Base-by-base conservation (phyloP, 2,329 filamentous ascomycete species). In the Ophiostoma ulmi region DNA sequence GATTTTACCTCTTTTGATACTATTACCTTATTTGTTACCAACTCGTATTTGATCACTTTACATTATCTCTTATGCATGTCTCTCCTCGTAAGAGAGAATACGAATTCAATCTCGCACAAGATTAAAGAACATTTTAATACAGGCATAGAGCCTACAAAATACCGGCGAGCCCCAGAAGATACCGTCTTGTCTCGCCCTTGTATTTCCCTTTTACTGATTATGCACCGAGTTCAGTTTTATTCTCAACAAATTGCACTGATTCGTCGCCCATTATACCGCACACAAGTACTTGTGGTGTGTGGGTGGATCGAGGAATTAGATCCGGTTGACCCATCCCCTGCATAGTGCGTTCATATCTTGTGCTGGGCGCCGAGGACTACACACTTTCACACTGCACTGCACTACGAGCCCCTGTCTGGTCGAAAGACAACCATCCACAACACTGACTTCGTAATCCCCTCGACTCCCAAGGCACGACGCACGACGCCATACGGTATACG, bases 281-380 rank as follows among this genome's bases (percentile, higher is more conserved):
- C 44, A 48, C 17, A 48, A 63, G 58, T 63, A 63, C 58, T 63
- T 63, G 58, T 63, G 58, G 20, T 35, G 26, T 63, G 26, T 63
- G 52, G 22, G 58, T 63, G 58, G 58, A 63, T 20, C 26, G 13
- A 63, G 58, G 26, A 63, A 63, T 14, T 8, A 58, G 58, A 35
- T 63, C 58, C 58, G 58, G 58, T 63, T 63, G 58, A 35, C 11
- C 58, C 58, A 26, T 63, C 58, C 58, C 26, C 58, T 63, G 58
- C 58, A 58, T 58, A 58, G 52, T 58, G 52, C 52, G 52, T 58
- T 58, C 22, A 58, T 8, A 58, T 58, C 13, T 26, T 58, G 22
- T 58, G n/a, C 52, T 58, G n/a, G 52, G 52, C n/a, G 52, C 52
- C 52, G 52, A 58, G n/a, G 22, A 26, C 5, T 22, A 3, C 52